Evolutionary conservation across 2,329 filamentous ascomycete species (phyloP), one percentile per base, ranked within the genome.

Genomic region (Scleromitrula shiraiana): DNA sequence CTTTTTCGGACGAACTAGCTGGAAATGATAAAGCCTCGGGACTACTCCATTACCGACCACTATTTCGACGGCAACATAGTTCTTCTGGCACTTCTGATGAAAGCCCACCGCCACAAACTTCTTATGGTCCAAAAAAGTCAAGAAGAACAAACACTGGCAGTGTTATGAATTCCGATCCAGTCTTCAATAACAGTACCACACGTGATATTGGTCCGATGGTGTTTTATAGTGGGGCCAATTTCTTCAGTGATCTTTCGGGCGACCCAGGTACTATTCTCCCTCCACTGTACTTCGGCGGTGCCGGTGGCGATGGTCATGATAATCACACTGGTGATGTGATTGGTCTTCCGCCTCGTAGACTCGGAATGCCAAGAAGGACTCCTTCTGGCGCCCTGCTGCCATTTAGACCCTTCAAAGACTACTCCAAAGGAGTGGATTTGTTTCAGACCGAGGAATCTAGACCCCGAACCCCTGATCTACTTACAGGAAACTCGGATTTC

Each of bases 181-280:
- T 12, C 6, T 12, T 19, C 14, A 23, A 2, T 19, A 73, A 22
- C 72, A 72, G 2, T 57, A 67, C 10, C 74, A 74, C 33, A 10
- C 41, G 71, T 0, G 73, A 80, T 10, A 80, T 85, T 50, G 88
- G 87, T 7, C 81, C 85, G 1, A 84, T 94, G 55, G 88, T 91
- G 15, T 94, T 90, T 61, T 94, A 91, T 63, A 87, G 77, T 51
- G 85, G 84, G 22, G 83, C 84, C 1, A 78, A 78, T 0, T 95
- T 93, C 63, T 93, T 82, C 63, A 89, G 82, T 1, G 88, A 95
- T 62, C 67, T 93, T 3, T 86, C 82, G 14, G 82, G 83, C 2
- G 83, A 89, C 56, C 70, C 70, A 9, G 73, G 72, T 2, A 72
- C 74, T 19, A 52, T 65, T 1, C 74, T 71, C 0, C 70, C 72